These are phyloP conservation scores for Eucalyptus virginea DNA, from an alignment of 345 rosid genomes.

Conservation along the genomic window DNA sequence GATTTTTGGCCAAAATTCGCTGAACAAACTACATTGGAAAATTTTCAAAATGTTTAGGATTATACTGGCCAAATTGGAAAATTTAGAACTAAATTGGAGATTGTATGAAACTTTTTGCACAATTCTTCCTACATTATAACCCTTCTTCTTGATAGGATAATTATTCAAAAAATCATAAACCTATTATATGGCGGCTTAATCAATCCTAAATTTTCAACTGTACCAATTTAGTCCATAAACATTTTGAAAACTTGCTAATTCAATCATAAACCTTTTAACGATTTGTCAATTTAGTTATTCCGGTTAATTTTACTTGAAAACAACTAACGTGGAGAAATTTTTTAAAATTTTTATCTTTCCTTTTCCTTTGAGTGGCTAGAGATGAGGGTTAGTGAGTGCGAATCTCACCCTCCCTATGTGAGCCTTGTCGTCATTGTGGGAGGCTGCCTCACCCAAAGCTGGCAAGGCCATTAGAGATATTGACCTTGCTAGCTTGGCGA, in stretches of 20 bases:
- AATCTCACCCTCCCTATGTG: neutral
- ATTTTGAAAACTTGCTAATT: neutral
- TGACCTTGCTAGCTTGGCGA: no score
- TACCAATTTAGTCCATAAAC: neutral
- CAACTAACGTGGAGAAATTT: no score
- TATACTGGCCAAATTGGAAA: neutral
- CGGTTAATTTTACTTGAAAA: no score
- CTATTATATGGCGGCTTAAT: neutral
- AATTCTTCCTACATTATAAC: neutral
- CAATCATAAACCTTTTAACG: no score
- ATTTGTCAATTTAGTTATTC: neutral
- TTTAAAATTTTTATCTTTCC: neutral
- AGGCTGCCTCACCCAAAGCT: neutral
- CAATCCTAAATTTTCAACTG: no score
- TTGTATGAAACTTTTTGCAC: neutral
- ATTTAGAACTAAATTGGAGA: neutral
- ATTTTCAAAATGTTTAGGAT: neutral
- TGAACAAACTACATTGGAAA: neutral
- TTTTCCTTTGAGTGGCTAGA: neutral
- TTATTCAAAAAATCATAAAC: neutral
- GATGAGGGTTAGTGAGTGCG: accelerated
- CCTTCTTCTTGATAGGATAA: neutral
- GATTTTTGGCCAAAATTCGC: neutral
- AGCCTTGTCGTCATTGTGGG: neutral
- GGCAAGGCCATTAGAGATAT: no score